Base-by-base conservation (phyloP, 805 yeast species). In the Candida fluviatilis region DNA sequence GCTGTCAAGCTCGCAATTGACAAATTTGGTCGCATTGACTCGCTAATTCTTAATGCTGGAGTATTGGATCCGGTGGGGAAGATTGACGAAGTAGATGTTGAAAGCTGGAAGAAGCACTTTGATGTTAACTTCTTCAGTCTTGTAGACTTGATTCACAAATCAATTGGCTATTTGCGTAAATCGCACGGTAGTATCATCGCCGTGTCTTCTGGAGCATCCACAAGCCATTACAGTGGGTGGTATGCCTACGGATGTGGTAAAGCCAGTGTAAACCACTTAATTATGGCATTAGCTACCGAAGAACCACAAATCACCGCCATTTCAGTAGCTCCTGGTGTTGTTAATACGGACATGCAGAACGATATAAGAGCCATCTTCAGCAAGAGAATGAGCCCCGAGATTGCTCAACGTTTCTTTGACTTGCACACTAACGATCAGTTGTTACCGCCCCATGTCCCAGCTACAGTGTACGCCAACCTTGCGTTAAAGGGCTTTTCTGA, bases 281-380 rank as follows among this genome's bases (percentile, higher is more conserved):
- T 86, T 5, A 54, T 64, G 34, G 77, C 85, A 11, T 57, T 91
- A 12, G 82, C 86, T 1, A 66, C 63, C 4, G 96, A 89, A 51
- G 89, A 84, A 54, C 64, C 70, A 1, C 54, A 49, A 3, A 62
- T 88, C n/a, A 59, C 64, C 25, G 67, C 83, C 3, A 63, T 89
- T 8, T 70, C 96, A 0, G 72, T 93, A 17, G 96, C 96, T 0
- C 98, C 98, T 0, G 98, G 99, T 3, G 95, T 88, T 1, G 97
- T 93, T 2, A 87, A 87, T 55, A 91, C 99, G 1, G 68, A 67
- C 15, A 91, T 93, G 98, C 98, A 93, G 63, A 57, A 47, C 5
- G 82, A 78, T 38, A 89, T 91, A 40, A 77, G 98, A 50, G 82
- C 77, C 13, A 70, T 60, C 31, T 78, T 76, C 46, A 78, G 80